Evolutionary conservation across 345 rosid genomes (phyloP).

Genomic region (Schrenkiella parvula): DNA sequence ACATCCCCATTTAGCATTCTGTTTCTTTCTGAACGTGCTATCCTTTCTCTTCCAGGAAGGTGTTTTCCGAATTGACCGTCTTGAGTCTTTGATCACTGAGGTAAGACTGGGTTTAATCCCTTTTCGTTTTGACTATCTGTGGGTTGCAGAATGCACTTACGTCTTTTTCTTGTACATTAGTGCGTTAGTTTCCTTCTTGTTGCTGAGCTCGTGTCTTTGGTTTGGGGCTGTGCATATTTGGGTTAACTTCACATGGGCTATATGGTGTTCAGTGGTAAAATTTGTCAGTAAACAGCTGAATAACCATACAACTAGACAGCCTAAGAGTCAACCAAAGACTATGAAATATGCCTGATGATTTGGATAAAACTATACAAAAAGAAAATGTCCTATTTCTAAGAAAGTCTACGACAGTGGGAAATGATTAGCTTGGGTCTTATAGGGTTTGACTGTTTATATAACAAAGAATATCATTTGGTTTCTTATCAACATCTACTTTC

Average conservation of each 20-base stretch:
- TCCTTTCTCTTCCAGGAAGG: constrained; percentile 60
- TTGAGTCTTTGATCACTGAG: constrained; percentile 82
- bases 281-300: neutral
- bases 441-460: neutral
- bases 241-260: neutral
- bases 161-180: neutral
- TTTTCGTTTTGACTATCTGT: neutral
- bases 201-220: neutral
- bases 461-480: neutral
- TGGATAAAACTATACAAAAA: neutral
- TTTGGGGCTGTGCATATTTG: neutral
- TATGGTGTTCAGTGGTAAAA: neutral
- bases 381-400: neutral
- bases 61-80: constrained; percentile 84
- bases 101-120: constrained; percentile 38
- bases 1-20: neutral
- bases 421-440: neutral
- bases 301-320: neutral
- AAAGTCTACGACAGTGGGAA: neutral
- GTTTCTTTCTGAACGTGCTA: constrained; percentile 16
- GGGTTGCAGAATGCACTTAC: neutral
- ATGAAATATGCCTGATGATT: neutral
- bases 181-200: neutral
- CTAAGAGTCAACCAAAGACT: neutral
- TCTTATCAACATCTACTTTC: constrained; percentile 1